Conservation (phyloP, 1,284 basidiomycete species). For the Pseudozyma hubeiensis region DNA sequence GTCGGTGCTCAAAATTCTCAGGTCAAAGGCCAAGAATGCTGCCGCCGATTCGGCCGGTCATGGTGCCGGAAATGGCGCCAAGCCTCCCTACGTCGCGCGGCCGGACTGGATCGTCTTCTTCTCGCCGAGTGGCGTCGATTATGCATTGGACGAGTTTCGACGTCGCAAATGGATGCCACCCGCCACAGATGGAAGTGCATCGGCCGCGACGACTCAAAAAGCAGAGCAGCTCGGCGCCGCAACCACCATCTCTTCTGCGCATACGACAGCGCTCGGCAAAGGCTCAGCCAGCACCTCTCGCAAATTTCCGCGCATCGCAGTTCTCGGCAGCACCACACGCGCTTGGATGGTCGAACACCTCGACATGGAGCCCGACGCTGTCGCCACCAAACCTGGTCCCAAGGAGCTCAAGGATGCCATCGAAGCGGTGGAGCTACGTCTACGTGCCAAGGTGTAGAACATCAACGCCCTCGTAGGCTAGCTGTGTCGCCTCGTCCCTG, state of each 20-base stretch:
- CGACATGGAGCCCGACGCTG: constrained; percentile 57
- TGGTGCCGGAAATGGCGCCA: not conserved
- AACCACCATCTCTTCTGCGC: constrained; percentile 31
- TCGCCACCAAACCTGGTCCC: constrained; percentile 59
- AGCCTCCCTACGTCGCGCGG: constrained; percentile 23
- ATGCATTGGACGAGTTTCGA: constrained; percentile 57
- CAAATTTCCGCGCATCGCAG: constrained; percentile 57
- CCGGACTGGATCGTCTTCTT: constrained; percentile 68
- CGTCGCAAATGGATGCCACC: constrained; percentile 49
- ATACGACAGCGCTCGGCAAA: constrained; percentile 4
- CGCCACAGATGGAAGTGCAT: not conserved
- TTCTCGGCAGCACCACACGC: constrained; percentile 59
- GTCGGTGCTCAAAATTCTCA: constrained; percentile 31
- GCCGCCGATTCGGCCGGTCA: constrained; percentile 2
- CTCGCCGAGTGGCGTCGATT: constrained; percentile 65
- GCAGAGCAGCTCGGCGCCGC: constrained; percentile 6
- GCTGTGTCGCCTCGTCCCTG: too few relatives aligned
- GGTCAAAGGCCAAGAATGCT: constrained; percentile 25
- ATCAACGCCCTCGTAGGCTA: too few relatives aligned
- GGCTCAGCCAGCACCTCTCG: constrained; percentile 8
- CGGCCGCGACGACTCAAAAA: not conserved
- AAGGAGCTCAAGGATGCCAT: constrained; percentile 62
- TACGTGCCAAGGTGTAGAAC: constrained; percentile 17
- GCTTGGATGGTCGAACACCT: constrained; percentile 56
- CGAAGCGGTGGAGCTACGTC: constrained; percentile 47